Conservation (phyloP, 805 yeast genomes). For the Pichia eremophila region DNA sequence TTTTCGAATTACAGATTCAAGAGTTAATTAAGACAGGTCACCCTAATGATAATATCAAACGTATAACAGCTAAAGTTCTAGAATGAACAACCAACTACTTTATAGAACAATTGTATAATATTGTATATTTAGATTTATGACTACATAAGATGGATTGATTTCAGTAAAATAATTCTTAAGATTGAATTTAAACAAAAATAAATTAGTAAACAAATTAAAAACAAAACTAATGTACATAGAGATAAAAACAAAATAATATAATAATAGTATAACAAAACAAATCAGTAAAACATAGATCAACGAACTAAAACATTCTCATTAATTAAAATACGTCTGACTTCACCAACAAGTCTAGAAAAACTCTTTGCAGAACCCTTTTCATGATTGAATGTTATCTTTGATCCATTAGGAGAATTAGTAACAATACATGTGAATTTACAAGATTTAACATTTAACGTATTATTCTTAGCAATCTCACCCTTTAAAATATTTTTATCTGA, state of each 20-base stretch:
- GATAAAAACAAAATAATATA: background rate
- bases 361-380: slow-evolving; percentile 59
- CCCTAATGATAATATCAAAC: background rate
- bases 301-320: slow-evolving; percentile 50
- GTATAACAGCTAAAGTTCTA: background rate
- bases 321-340: slow-evolving; percentile 53
- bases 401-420: slow-evolving; percentile 30
- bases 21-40: slow-evolving; percentile 5
- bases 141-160: no score
- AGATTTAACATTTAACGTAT: slow-evolving; percentile 52
- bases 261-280: background rate
- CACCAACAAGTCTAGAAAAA: slow-evolving; percentile 48
- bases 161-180: no score
- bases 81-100: background rate
- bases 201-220: background rate
- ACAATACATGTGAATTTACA: slow-evolving; percentile 54
- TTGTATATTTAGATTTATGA: no score
- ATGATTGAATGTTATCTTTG: slow-evolving; percentile 50
- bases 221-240: background rate
- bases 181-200: background rate
- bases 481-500: slow-evolving; percentile 35
- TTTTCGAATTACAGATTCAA: slow-evolving; percentile 19
- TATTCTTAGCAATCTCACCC: slow-evolving; percentile 55
- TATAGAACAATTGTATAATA: no score
- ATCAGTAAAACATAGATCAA: background rate